phyloP scores from a whole-genome alignment of 805 yeast species.

The Pichia membranifaciens region DNA sequence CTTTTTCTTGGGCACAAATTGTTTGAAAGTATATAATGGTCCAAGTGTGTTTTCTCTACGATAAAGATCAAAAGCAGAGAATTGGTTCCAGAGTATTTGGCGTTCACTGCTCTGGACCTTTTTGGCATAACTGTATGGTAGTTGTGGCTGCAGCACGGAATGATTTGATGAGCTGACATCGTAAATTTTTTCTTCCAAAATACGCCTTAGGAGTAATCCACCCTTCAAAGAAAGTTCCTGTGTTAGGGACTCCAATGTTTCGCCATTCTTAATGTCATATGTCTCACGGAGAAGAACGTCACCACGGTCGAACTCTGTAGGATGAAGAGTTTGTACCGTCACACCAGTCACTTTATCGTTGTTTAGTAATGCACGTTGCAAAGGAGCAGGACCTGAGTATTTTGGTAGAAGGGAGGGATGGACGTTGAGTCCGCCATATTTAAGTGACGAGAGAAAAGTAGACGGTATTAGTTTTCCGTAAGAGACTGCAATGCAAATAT shows the following conservation, averaged over 20 bases:
- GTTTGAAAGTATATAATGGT: constrained; percentile 42
- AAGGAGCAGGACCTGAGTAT: constrained; percentile 84
- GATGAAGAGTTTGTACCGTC: constrained; percentile 85
- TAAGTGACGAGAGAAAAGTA: constrained; percentile 40
- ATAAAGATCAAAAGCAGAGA: constrained; percentile 26
- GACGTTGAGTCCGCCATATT: constrained; percentile 74
- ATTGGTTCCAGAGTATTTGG: constrained; percentile 42
- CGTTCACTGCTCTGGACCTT: constrained; percentile 42
- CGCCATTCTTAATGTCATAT: constrained; percentile 35
- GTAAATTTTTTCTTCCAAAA: constrained; percentile 33
- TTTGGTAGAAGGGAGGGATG: constrained; percentile 88
- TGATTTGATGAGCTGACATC: constrained; percentile 14
- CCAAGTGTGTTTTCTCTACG: constrained; percentile 51
- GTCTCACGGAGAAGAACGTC: constrained; percentile 54
- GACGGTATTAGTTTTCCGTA: constrained; percentile 79
- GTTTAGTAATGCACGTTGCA: constrained; percentile 71
- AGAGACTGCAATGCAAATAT: constrained; percentile 84
- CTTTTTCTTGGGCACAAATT: constrained; percentile 25
- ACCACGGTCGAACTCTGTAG: constrained; percentile 80
- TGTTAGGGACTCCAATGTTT: constrained; percentile 41
- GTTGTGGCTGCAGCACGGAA: constrained; percentile 20
- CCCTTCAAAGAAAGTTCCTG: constrained; percentile 55
- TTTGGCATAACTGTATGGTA: constrained; percentile 48
- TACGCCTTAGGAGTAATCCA: constrained; percentile 47
- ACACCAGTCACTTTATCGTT: constrained; percentile 68